These are phyloP conservation scores for Geoglossum glabrum DNA, from an alignment of 495 filamentous ascomycete species.

Conservation along the genomic window DNA sequence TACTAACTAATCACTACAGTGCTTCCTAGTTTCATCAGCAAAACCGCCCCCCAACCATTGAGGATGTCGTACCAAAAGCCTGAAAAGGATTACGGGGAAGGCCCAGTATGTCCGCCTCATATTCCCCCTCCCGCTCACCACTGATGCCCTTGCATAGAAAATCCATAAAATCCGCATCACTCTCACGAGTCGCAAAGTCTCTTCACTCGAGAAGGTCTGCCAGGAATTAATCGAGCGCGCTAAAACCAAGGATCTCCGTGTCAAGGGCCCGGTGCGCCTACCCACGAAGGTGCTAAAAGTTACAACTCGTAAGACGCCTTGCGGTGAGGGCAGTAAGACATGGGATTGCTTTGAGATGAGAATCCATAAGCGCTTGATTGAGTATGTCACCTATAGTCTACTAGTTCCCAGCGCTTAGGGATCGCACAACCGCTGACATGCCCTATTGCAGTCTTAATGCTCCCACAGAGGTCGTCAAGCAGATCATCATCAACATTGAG, in stretches of 20 bases:
- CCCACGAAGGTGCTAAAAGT: constrained; percentile 94
- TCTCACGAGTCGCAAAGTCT: constrained; percentile 80
- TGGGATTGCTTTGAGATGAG: constrained; percentile 99
- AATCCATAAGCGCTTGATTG: constrained; percentile 96
- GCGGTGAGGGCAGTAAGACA: constrained; percentile 99
- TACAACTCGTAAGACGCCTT: constrained; percentile 90
- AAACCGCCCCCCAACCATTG: constrained; percentile 4
- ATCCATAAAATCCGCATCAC: constrained; percentile 98
- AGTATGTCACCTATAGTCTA: constrained; percentile 31
- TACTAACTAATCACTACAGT: not conserved
- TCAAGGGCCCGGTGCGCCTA: constrained; percentile 97
- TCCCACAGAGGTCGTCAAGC: constrained; percentile 97
- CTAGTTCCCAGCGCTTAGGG: not conserved
- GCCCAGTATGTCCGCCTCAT: constrained; percentile 34
- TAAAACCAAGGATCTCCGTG: constrained; percentile 92
- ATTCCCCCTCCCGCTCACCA: not conserved
- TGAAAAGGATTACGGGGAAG: constrained; percentile 86
- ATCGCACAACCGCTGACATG: not conserved
- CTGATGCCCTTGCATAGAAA: constrained; percentile 35
- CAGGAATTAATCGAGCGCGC: constrained; percentile 95
- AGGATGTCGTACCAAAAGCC: constrained; percentile 91
- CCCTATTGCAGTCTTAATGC: constrained; percentile 52
- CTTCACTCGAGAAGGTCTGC: constrained; percentile 94
- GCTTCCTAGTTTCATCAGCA: not conserved
- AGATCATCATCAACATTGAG: constrained; percentile 99